A percentile compares a stretch with the other conserved stretches of the same genome.
These are phyloP conservation scores for Parietaria judaica DNA, from an alignment of 306 rosid genomes.

Conservation along the genomic window DNA sequence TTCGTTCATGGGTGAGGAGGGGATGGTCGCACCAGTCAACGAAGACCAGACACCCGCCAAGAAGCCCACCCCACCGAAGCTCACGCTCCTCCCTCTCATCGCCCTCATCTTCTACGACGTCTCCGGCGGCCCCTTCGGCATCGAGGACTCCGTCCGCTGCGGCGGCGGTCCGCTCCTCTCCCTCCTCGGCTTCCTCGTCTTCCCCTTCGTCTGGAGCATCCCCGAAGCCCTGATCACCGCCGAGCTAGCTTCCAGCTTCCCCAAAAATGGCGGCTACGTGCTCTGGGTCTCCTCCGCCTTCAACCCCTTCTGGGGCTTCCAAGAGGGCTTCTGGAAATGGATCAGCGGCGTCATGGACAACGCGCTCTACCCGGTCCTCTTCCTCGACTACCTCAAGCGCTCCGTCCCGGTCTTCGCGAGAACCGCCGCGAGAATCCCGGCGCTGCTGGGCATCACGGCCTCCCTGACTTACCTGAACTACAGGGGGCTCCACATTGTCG, in stretches of 20 bases:
- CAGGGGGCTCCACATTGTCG: conserved; percentile 79
- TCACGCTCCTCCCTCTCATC: conserved; percentile 71
- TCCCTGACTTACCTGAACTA: conserved; percentile 74
- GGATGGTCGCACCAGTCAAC: conserved; percentile 18
- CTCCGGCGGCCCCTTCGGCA: conserved; percentile 89
- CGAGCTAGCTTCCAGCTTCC: conserved; percentile 87
- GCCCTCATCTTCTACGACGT: conserved; percentile 91
- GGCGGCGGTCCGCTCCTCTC: conserved; percentile 82
- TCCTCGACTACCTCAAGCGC: conserved; percentile 78
- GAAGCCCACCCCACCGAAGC: conserved; percentile 32
- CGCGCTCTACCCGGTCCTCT: conserved; percentile 80
- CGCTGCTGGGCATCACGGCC: conserved; percentile 51
- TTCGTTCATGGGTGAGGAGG: conserved; percentile 42
- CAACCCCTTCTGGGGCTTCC: conserved; percentile 92
- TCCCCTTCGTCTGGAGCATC: conserved; percentile 76
- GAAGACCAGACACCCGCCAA: conserved; percentile 17
- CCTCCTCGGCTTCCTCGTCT: conserved; percentile 60
- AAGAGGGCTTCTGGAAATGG: conserved; percentile 94
- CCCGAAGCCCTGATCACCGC: conserved; percentile 86
- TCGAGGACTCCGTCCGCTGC: conserved; percentile 70
- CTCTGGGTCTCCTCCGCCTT: conserved; percentile 75
- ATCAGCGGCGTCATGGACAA: conserved; percentile 92
- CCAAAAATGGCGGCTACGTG: conserved; percentile 77
- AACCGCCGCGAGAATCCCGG: conserved; percentile 51
- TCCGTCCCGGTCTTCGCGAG: conserved; percentile 55